Percentiles rank a stretch among this genome's conserved stretches.
Evolutionary conservation across 2,329 filamentous ascomycete species (phyloP).

Genomic region (Tolypocladium album): DNA sequence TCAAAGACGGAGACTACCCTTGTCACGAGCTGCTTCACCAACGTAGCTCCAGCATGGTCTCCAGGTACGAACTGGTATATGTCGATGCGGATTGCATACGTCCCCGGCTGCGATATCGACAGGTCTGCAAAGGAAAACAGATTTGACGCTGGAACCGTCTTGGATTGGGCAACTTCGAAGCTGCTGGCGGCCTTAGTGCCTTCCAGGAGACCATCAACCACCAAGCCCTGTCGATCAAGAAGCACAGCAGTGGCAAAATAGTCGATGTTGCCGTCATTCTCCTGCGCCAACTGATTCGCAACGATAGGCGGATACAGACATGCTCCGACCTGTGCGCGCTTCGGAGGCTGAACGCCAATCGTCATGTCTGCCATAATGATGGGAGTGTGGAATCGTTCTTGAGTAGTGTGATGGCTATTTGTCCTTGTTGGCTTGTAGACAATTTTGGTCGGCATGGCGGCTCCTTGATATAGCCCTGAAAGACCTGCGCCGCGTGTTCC

Average conservation of each 20-base stretch:
- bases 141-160: conserved; percentile 4
- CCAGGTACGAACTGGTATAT: conserved; percentile 12
- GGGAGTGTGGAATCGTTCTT: not conserved
- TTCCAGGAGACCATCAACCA: conserved; percentile 9
- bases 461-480: not conserved
- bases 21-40: conserved; percentile 9
- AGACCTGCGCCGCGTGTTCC: not conserved
- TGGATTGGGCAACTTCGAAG: conserved; percentile 2
- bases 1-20: conserved; percentile 7
- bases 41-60: conserved; percentile 3
- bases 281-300: conserved; percentile 6
- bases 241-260: conserved; percentile 17
- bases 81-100: conserved; percentile 16
- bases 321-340: conserved; percentile 5
- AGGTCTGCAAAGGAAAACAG: conserved; percentile 16
- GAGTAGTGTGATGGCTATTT: not conserved
- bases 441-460: conserved; percentile 1
- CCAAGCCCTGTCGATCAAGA: conserved; percentile 6
- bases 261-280: conserved; percentile 2
- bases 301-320: conserved; percentile 13
- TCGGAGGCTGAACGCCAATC: conserved; percentile 15
- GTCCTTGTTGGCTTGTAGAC: not conserved
- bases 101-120: conserved; percentile 9
- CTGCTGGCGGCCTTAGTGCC: conserved; percentile 11
- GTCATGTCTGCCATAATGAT: conserved; percentile 5